Base-by-base conservation (phyloP, 805 yeast genomes). In the Candida taoyuanica region DNA sequence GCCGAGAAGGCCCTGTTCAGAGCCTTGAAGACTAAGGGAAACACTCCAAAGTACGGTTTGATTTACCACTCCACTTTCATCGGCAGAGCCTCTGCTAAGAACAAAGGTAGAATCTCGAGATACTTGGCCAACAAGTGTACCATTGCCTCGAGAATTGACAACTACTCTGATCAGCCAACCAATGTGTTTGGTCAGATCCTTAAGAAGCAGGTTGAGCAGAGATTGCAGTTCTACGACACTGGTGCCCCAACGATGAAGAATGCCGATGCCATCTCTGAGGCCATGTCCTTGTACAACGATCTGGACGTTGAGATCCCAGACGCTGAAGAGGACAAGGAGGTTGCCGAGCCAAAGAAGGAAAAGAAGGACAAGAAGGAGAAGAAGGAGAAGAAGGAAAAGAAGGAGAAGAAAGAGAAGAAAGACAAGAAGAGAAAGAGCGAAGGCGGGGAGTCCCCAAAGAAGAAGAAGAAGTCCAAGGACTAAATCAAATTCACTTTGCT, bases 1-100 rank as follows among this genome's bases (percentile, higher is more conserved):
- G 98, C 98, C 49, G 98, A 93, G 71, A 93, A 93, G 78, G 98
- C 98, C 29, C 74, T 93, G 47, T 93, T 93, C 78, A 83, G 98
- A 72, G 98, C 98, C 49, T 79, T 93, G 63, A 93, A 93, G 74
- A 93, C 98, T 45, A 93, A 93, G 69, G 96, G 89, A 60, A 95
- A 93, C 67, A 93, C 98, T 44, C 98, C 98, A 60, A 93, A 93
- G 67, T 93, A 93, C 62, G 98, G 98, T 71, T 73, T 93, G 62
- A 76, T 93, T 55, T 93, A 93, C 73, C 98, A 93, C 63, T 95
- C 98, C 39, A 83, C 96, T 18, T 75, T 93, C 51, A 94, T 93
- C 50, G 98, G 98, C 50, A 96, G 89, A 66, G 98, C 98, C 44
- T 73, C 88, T 47, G 81, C 94, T 50, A 93, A 93, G 74, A 93